These are phyloP conservation scores for Auriscalpium orientale DNA, from an alignment of 768 basidiomycete genomes.

Conservation along the genomic window DNA sequence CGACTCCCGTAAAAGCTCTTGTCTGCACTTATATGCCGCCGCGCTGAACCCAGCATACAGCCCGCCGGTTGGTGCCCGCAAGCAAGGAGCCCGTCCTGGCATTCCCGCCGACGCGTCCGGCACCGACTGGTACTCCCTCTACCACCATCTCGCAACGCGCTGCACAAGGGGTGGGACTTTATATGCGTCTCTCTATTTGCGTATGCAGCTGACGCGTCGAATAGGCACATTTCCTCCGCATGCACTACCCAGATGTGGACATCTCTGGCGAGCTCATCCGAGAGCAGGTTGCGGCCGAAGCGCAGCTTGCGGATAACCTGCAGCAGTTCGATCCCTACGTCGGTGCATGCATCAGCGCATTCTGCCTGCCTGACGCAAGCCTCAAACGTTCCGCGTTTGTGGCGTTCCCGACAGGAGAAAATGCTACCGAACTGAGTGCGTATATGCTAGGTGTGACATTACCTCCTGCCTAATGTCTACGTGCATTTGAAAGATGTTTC, in stretches of 20 bases:
- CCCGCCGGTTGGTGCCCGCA: conserved; percentile 20
- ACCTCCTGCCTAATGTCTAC: too few species aligned
- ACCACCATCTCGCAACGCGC: conserved; percentile 40
- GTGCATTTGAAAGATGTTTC: conserved; percentile 39
- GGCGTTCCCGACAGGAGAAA: conserved; percentile 61
- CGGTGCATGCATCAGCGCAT: conserved; percentile 45
- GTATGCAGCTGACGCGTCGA: not conserved
- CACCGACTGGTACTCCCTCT: conserved; percentile 22
- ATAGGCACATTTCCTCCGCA: conserved; percentile 67
- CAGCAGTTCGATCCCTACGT: conserved; percentile 46
- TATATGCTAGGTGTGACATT: not conserved
- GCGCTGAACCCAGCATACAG: conserved; percentile 14
- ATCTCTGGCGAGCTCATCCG: conserved; percentile 62
- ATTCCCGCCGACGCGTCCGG: conserved; percentile 52
- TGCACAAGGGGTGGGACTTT: conserved; percentile 54
- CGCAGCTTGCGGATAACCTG: conserved; percentile 26
- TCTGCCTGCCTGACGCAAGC: conserved; percentile 24
- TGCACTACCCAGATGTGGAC: conserved; percentile 65
- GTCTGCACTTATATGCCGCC: not conserved
- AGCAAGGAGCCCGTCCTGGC: conserved; percentile 31
- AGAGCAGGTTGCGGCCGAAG: conserved; percentile 44
- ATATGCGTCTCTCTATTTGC: not conserved
- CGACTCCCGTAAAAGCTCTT: conserved; percentile 18
- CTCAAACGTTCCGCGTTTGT: conserved; percentile 26
- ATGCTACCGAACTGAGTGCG: conserved; percentile 54